Base-by-base conservation (phyloP, 768 basidiomycete species). In the Chalciporus pseudorubinellus region DNA sequence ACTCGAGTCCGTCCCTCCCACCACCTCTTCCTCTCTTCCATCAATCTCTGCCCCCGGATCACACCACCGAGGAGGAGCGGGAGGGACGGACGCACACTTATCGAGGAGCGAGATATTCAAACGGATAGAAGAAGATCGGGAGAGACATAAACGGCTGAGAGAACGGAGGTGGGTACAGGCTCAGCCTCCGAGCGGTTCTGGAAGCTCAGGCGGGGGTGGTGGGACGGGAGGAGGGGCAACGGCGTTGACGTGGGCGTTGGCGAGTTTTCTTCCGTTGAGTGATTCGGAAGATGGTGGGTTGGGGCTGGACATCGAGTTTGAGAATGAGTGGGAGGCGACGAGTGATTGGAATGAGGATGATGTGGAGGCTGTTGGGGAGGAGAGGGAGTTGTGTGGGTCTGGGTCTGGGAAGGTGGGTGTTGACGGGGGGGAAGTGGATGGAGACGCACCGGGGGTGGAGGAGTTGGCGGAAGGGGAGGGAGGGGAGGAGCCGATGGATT, bases 111-210 rank as follows among this genome's bases (percentile, higher is more conserved):
- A 94, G 46, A 80, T 92, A 24, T 79, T 91, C 63, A 84, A 87
- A 52, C 85, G 92, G 12, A 92, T 95, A 57, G 92, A 95, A 66
- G 92, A 95, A 59, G 93, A 95, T 66, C 77, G 92, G 2, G 93
- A 95, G 61, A 81, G 94, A 55, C 93, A 95, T 62, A 95, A 95
- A 71, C 84, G 93, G 12, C 76, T 95, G 3, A 83, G 92, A 41
- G 93, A 95, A 67, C 82, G 89, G 33, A 82, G 92, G 39, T 95
- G 93, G 93, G 89, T 90, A n/a, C 89, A 91, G 62, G 84, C 86
- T 2, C 74, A 84, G 9, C 77, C 82, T 38, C 62, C 51, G n/a
- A n/a, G n/a, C n/a, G n/a, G n/a, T n/a, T n/a, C n/a, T n/a, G n/a
- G n/a, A n/a, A n/a, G 19, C 9, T 46, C 48, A 10, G 47, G 50